Evolutionary conservation across 2,329 filamentous ascomycete genomes (phyloP).

Genomic region (Pezicula neosporulosa): DNA sequence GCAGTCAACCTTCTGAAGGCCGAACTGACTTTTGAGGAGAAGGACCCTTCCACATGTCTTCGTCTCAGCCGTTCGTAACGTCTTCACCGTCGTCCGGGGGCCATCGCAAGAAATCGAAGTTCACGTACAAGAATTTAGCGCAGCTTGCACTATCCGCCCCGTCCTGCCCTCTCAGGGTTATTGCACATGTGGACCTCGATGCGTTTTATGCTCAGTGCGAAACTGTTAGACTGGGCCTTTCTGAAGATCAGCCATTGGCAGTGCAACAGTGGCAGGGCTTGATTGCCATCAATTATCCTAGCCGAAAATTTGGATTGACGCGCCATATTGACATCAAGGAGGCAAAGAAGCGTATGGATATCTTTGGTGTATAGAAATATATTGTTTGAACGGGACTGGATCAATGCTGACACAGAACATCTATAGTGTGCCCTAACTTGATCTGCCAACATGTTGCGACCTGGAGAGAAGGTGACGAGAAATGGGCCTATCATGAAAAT

Average conservation of each 20-base stretch:
- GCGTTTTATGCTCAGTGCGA: slow-evolving; percentile 98
- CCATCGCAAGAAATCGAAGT: slow-evolving; percentile 54
- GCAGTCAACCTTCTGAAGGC: no score
- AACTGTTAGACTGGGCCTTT: slow-evolving; percentile 75
- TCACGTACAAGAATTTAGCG: slow-evolving; percentile 79
- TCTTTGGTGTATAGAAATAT: no score
- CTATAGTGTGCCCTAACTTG: slow-evolving; percentile 68
- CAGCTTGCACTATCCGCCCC: slow-evolving; percentile 70
- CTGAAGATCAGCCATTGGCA: slow-evolving; percentile 76
- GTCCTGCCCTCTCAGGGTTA: slow-evolving; percentile 75
- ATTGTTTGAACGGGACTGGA: no score
- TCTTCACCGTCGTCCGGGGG: slow-evolving; percentile 39
- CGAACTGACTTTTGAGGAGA: neutral
- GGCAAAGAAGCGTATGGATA: slow-evolving; percentile 59
- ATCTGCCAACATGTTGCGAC: slow-evolving; percentile 92
- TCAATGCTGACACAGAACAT: no score
- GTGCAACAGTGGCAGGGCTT: slow-evolving; percentile 95
- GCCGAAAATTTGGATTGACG: slow-evolving; percentile 74
- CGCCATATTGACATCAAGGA: slow-evolving; percentile 77
- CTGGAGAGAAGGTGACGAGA: slow-evolving; percentile 87
- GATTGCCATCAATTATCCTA: slow-evolving; percentile 95
- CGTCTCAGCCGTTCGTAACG: slow-evolving; percentile 40
- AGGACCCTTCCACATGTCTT: slow-evolving; percentile 35
- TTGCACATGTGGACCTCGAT: slow-evolving; percentile 93
- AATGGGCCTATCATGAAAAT: slow-evolving; percentile 87